Evolutionary conservation across 2,329 filamentous ascomycete species (phyloP).

Genomic region (Coniella lustricola): DNA sequence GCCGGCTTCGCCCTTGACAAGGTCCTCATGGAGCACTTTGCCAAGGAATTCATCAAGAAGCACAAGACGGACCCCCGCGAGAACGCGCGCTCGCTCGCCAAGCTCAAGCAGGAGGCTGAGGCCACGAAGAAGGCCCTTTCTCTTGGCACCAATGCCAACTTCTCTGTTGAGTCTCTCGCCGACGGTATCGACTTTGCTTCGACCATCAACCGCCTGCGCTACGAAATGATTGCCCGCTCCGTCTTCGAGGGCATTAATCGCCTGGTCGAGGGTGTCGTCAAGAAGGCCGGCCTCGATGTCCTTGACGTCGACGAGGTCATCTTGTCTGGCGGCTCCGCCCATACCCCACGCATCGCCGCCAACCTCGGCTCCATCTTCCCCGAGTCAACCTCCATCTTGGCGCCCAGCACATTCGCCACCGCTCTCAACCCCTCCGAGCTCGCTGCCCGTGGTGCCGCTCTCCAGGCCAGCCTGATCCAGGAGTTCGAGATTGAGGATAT

Average conservation of each 20-base stretch:
- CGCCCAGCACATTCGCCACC: slow-evolving; percentile 68
- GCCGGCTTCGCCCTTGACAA: slow-evolving; percentile 81
- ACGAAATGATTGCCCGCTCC: slow-evolving; percentile 81
- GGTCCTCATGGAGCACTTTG: slow-evolving; percentile 89
- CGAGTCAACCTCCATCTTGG: slow-evolving; percentile 67
- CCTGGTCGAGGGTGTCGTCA: slow-evolving; percentile 74
- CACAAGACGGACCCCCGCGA: slow-evolving; percentile 81
- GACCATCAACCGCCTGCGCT: slow-evolving; percentile 88
- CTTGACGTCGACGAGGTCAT: slow-evolving; percentile 94
- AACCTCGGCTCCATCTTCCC: slow-evolving; percentile 78
- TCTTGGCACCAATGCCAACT: slow-evolving; percentile 78
- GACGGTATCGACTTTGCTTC: slow-evolving; percentile 87
- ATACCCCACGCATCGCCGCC: slow-evolving; percentile 86
- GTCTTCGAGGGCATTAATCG: slow-evolving; percentile 83
- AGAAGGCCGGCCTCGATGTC: slow-evolving; percentile 87
- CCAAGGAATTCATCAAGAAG: slow-evolving; percentile 99
- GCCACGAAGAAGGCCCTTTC: slow-evolving; percentile 86
- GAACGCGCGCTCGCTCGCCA: slow-evolving; percentile 76
- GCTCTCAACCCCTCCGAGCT: slow-evolving; percentile 94
- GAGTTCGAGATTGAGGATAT: slow-evolving; percentile 93
- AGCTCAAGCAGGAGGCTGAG: slow-evolving; percentile 88
- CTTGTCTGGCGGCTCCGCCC: slow-evolving; percentile 82
- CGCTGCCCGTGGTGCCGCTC: slow-evolving; percentile 79
- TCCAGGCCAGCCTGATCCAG: slow-evolving; percentile 89
- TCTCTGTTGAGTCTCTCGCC: slow-evolving; percentile 86